Evolutionary conservation across 768 basidiomycete genomes (phyloP).

Genomic region (Sporobolomyces pararoseus): DNA sequence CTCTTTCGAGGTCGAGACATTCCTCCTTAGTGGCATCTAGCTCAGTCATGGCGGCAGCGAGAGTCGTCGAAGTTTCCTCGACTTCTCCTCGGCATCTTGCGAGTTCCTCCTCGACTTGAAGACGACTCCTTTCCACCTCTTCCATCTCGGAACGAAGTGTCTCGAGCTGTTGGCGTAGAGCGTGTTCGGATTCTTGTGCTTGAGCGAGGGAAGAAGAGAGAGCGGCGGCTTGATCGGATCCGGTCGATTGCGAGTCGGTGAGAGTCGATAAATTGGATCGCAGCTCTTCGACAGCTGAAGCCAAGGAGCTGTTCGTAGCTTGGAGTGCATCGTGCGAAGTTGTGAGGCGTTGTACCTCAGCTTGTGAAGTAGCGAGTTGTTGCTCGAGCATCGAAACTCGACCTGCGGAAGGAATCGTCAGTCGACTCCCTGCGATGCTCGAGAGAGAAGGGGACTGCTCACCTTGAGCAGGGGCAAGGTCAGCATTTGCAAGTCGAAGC

Average conservation of each 20-base stretch:
- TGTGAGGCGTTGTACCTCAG: constrained; percentile 26
- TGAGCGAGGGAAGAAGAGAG: constrained; percentile 27
- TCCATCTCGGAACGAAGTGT: constrained; percentile 7
- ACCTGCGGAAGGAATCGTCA: not conserved
- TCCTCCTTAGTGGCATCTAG: constrained; percentile 31
- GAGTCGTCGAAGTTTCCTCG: constrained; percentile 30
- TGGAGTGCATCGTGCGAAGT: constrained; percentile 14
- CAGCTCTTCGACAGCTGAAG: constrained; percentile 21
- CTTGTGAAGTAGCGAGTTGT: constrained; percentile 18
- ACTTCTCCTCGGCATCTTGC: constrained; percentile 26
- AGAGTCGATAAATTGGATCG: constrained; percentile 19
- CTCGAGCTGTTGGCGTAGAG: constrained; percentile 16
- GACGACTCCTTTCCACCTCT: constrained; percentile 8
- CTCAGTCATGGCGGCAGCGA: constrained; percentile 26
- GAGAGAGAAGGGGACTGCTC: not conserved
- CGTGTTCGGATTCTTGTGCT: constrained; percentile 11
- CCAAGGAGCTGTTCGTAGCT: constrained; percentile 19
- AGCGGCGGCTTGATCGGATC: constrained; percentile 23
- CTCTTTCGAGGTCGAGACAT: constrained; percentile 15
- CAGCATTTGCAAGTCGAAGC: constrained; percentile 1
- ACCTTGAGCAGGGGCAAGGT: constrained; percentile 25
- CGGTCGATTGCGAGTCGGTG: constrained; percentile 11
- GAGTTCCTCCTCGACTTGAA: constrained; percentile 28
- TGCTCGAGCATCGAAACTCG: constrained; percentile 27
- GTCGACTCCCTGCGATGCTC: not conserved